Base-by-base conservation (phyloP, 2,329 filamentous ascomycete genomes). In the Claviceps pazoutovae region DNA sequence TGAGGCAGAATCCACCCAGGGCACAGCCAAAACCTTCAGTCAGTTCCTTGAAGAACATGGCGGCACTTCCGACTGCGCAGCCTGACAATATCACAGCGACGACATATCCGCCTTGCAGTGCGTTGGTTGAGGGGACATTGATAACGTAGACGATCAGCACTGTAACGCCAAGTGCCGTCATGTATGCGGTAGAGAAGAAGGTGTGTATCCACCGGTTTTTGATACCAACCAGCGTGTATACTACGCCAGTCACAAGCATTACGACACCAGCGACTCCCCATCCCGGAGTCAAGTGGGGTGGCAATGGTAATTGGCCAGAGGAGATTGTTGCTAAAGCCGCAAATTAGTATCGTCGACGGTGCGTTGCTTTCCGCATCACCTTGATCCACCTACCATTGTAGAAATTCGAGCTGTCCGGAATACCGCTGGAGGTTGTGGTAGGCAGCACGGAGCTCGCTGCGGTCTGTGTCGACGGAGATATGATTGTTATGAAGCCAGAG, bases 81-180 rank as follows among this genome's bases (percentile, higher is more conserved):
- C 89, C 88, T 0, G 88, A 83, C 56, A 88, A 68, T 38, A 87
- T 75, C 2, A 78, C 79, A 2, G 88, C 90, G 6, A 89, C 86
- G 38, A 97, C 78, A 64, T 93, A 96, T 34, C 82, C 91, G 26
- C 88, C 91, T 67, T 96, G 88, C 2, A 93, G 71, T 0, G 80
- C 86, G 63, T 86, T 71, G 54, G 75, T 80, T 41, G 95, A 78
- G 0, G 89, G 88, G 0, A 83, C 78, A 51, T 76, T 83, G 84
- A 94, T 93, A 41, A 96, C 83, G 64, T 96, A 96, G 45, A 95
- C 67, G 51, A 96, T 88, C 21, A 97, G 72, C 2, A 95, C 84
- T 0, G 85, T 80, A 13, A 93, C 82, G 16, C 85, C 82, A 38
- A 96, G 69, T 45, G 82, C 78, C 21, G 79, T 75, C 26, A 93